Evolutionary conservation across 306 rosid species (phyloP).

Genomic region (Dicorynia guianensis): DNA sequence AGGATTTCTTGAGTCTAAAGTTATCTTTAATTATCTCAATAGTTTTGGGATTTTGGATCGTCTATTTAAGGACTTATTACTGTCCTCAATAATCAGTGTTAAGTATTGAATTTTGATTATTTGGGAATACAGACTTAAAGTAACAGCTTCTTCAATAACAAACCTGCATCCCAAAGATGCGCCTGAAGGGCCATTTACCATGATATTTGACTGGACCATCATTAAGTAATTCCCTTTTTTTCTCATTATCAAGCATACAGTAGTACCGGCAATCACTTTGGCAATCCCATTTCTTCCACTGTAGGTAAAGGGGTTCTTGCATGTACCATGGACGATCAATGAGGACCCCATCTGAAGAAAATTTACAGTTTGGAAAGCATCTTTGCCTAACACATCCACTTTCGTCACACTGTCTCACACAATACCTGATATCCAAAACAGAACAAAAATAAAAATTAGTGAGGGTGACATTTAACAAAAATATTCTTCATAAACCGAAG

Average conservation of each 20-base stretch:
- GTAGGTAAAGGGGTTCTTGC: conserved; percentile 76
- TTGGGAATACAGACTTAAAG: too few species aligned
- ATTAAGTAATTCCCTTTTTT: conserved; percentile 59
- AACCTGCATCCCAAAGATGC: conserved; percentile 81
- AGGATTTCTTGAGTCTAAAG: too few species aligned
- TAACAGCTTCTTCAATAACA: conserved; percentile 36
- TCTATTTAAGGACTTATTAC: too few species aligned
- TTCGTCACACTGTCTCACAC: conserved; percentile 69
- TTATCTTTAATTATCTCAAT: too few species aligned
- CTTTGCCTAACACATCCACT: conserved; percentile 75
- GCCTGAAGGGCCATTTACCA: conserved; percentile 93
- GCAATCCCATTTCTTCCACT: conserved; percentile 85
- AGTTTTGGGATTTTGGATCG: too few species aligned
- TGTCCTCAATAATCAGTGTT: too few species aligned
- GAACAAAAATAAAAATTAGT: not conserved
- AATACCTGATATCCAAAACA: conserved; percentile 53
- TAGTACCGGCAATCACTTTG: conserved; percentile 73
- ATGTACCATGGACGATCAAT: conserved; percentile 68
- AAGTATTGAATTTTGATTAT: too few species aligned
- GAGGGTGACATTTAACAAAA: not conserved
- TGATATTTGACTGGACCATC: conserved; percentile 71
- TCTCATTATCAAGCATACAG: conserved; percentile 82
- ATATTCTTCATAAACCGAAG: not conserved
- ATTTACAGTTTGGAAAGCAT: conserved; percentile 71
- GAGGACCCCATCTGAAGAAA: conserved; percentile 55